Conservation (phyloP, 805 yeast species). For the Candida suzukii region DNA sequence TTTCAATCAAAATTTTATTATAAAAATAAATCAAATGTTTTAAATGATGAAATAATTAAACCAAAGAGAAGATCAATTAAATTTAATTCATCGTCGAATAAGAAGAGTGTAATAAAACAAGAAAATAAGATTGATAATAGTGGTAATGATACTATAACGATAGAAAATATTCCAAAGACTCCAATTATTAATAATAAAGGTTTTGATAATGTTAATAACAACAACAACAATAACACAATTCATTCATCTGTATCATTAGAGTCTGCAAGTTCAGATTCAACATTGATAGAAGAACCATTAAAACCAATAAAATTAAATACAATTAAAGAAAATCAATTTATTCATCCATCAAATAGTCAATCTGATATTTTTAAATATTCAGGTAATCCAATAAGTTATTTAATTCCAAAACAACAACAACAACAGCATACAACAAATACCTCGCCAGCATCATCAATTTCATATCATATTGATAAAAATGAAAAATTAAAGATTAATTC, state of each 20-base stretch:
- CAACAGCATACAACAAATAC: not conserved
- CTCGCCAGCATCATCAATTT: not conserved
- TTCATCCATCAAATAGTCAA: not conserved
- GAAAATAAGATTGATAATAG: slow-evolving; percentile 9
- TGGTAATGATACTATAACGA: not conserved
- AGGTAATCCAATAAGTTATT: not conserved
- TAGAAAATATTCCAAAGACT: too few species aligned
- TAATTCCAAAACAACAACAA: not conserved
- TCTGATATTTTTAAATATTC: not conserved
- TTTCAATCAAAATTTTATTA: slow-evolving; percentile 39
- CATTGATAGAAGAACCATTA: not conserved
- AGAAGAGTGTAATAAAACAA: too few species aligned
- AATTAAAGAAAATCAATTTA: too few species aligned
- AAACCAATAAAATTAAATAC: too few species aligned
- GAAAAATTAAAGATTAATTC: slow-evolving; percentile 18
- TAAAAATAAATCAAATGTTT: slow-evolving; percentile 20
- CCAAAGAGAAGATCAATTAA: slow-evolving; percentile 21
- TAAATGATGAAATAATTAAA: slow-evolving; percentile 13
- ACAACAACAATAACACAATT: not conserved
- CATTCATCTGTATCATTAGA: not conserved
- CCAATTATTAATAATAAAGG: too few species aligned
- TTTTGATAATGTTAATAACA: not conserved
- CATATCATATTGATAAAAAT: slow-evolving; percentile 17
- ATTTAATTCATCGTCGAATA: too few species aligned
- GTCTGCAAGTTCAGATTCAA: not conserved